Percentiles rank a stretch among this genome's conserved stretches.
phyloP scores from a whole-genome alignment of 2,329 filamentous ascomycete species.

The Fusarium proliferatum region DNA sequence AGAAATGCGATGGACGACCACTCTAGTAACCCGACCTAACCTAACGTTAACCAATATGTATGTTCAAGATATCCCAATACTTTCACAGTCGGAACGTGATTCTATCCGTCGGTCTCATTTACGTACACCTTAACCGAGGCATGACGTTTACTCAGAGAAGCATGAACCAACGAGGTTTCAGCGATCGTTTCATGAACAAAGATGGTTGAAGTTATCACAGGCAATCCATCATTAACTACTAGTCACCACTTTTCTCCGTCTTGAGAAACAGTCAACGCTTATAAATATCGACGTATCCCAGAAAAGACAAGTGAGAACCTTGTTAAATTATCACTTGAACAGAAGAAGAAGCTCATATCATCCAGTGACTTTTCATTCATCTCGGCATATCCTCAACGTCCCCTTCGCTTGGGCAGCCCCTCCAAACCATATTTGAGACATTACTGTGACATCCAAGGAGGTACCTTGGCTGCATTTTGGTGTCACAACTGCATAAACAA shows the following conservation, averaged over 20 bases:
- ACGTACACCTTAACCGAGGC: constrained; percentile 4
- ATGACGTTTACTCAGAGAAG: constrained; percentile 14
- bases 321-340: neutral
- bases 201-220: constrained; percentile 4
- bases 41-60: neutral
- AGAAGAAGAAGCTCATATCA: constrained; percentile 9
- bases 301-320: neutral
- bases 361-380: neutral
- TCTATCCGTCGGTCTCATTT: constrained; percentile 15
- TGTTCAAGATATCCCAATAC: neutral
- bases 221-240: neutral
- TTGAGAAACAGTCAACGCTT: neutral
- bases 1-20: neutral
- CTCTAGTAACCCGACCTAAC: neutral
- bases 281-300: neutral
- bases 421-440: constrained; percentile 29
- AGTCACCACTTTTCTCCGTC: neutral
- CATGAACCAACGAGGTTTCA: constrained; percentile 20
- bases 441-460: constrained; percentile 7
- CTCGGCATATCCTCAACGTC: neutral
- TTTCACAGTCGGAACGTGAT: neutral
- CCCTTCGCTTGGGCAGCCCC: constrained; percentile 15
- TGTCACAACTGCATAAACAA: constrained; percentile 16
- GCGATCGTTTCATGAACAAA: constrained; percentile 11
- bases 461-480: neutral